Base-by-base conservation (phyloP, 768 basidiomycete genomes). In the Mrakia hoshinonis region DNA sequence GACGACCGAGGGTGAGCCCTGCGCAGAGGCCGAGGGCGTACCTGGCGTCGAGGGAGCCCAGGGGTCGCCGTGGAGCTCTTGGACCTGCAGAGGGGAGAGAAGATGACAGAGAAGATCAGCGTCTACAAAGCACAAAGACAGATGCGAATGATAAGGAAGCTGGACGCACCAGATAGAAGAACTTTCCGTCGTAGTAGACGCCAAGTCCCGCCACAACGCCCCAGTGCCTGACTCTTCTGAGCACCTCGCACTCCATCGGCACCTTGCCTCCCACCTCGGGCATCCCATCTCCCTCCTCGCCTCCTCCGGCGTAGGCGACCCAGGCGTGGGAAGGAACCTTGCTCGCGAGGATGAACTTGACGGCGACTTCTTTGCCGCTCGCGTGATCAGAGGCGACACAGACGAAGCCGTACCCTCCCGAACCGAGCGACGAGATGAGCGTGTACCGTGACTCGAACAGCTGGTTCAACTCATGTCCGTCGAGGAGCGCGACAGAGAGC, bases 331-430 rank as follows among this genome's bases (percentile, higher is more conserved):
- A 24, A 10, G 75, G 75, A 26, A 76, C 72, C 73, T 77, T 77
- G 65, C 82, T 84, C 79, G 91, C 93, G 81, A 89, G 85, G 77
- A 97, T 92, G 79, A 97, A 96, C 81, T 97, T 97, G 79, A 96
- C 89, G 0, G 93, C 93, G 67, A 93, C 92, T 77, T 92, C 89
- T 70, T 82, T 79, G 0, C 83, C 83, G 58, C 84, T 83, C 38
- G 74, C 75, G 18, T 85, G 85, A 77, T 90, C 85, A 46, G 82
- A 80, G 12, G 91, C 92, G 3, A 89, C 89, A 85, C 95, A 90
- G 34, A 97, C 94, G 78, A 97, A 96, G 2, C 93, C 93, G 77
- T 93, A 97, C 22, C 93, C 93, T 54, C 94, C 94, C 12, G 87
- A 87, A 51, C 94, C 94, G 31, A 97, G 79, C 55, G 81, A 80